These are phyloP conservation scores for Micromonas pusilla DNA, from an alignment of 139 green algal genomes.

Conservation along the genomic window DNA sequence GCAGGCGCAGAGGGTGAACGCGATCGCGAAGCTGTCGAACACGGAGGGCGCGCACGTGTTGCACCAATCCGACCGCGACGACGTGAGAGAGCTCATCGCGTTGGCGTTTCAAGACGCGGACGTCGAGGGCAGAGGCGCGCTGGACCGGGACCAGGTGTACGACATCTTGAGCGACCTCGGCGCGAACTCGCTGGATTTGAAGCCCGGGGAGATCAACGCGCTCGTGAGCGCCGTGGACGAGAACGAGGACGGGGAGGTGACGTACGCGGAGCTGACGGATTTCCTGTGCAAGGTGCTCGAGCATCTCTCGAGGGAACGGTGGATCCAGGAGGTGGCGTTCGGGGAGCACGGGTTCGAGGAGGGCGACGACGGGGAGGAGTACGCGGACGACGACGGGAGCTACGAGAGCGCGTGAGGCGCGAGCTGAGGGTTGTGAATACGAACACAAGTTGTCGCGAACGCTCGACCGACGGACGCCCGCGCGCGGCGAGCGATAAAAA, in stretches of 20 bases:
- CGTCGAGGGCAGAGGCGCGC: slow-evolving; percentile 41
- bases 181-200: slow-evolving; percentile 28
- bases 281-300: slow-evolving; percentile 54
- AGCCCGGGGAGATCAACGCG: slow-evolving; percentile 34
- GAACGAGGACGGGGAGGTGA: slow-evolving; percentile 50
- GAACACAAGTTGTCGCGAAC: too few relatives aligned
- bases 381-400: background rate
- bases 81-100: slow-evolving; percentile 24
- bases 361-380: background rate
- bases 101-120: slow-evolving; percentile 48
- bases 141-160: slow-evolving; percentile 47
- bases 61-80: slow-evolving; percentile 5
- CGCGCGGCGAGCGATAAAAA: too few relatives aligned
- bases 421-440: too few relatives aligned
- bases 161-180: slow-evolving; percentile 31
- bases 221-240: slow-evolving; percentile 35
- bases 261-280: slow-evolving; percentile 53
- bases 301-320: slow-evolving; percentile 46
- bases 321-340: slow-evolving; percentile 29
- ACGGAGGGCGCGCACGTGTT: slow-evolving; percentile 27
- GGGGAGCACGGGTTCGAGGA: background rate
- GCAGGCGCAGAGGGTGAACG: slow-evolving; percentile 22
- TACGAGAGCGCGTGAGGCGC: background rate
- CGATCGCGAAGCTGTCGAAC: slow-evolving; percentile 14
- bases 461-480: too few relatives aligned